Conservation (phyloP, 352 stramenopile species). For the Chrysophaeum taylorii region DNA sequence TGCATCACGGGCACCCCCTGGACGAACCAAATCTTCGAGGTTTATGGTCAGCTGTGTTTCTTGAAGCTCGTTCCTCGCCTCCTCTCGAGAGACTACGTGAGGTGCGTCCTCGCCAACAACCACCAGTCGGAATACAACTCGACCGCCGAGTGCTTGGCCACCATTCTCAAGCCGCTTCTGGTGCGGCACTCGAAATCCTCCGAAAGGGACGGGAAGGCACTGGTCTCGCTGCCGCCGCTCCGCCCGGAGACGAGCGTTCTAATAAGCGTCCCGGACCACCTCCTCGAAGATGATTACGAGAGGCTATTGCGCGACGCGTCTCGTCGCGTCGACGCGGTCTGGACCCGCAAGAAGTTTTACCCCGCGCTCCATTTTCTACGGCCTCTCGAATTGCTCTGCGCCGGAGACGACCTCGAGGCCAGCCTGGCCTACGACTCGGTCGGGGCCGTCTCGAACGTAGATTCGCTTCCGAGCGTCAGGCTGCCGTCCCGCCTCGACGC, state of each 20-base stretch:
- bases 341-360: no score
- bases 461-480: neutral
- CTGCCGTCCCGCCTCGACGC: neutral
- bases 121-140: neutral
- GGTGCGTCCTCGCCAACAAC: conserved; percentile 9
- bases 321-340: neutral
- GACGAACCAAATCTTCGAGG: neutral
- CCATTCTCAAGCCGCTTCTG: neutral
- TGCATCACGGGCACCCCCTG: conserved; percentile 7
- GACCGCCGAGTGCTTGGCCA: neutral
- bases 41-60: neutral
- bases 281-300: no score
- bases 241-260: no score
- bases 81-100: neutral
- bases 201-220: neutral
- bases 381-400: neutral
- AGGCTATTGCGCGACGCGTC: no score
- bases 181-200: neutral
- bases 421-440: neutral
- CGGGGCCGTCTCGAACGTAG: neutral
- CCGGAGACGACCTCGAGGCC: neutral
- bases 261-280: no score
- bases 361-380: neutral
- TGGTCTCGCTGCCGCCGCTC: neutral
- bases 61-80: neutral